These are phyloP conservation scores for Lojkania enalia DNA, from an alignment of 2,329 filamentous ascomycete genomes.

Conservation along the genomic window DNA sequence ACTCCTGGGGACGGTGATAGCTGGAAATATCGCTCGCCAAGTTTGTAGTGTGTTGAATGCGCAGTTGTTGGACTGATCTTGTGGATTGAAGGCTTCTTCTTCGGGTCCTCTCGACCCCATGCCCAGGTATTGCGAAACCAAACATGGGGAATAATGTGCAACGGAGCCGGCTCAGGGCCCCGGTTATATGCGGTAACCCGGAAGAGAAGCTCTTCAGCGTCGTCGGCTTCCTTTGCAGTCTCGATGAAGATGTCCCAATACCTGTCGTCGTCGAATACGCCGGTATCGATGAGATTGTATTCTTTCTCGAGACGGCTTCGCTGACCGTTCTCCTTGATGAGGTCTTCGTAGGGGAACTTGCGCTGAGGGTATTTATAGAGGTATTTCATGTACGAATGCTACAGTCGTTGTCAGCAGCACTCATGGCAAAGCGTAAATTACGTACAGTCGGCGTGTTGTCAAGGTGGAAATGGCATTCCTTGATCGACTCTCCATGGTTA, in stretches of 20 bases:
- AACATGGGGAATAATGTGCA: conserved; percentile 92
- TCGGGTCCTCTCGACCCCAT: conserved; percentile 78
- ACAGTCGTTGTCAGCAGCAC: conserved; percentile 14
- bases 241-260: conserved; percentile 99
- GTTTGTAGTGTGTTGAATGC: conserved; percentile 75
- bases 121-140: conserved; percentile 99
- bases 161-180: conserved; percentile 82
- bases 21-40: conserved; percentile 82
- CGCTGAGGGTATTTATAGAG: conserved; percentile 96
- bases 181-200: conserved; percentile 96
- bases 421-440: conserved; percentile 24
- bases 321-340: conserved; percentile 80
- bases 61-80: conserved; percentile 67
- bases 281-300: conserved; percentile 90
- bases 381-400: conserved; percentile 99
- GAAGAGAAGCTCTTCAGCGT: conserved; percentile 89
- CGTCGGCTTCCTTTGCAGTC: conserved; percentile 89
- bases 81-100: conserved; percentile 79
- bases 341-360: conserved; percentile 87
- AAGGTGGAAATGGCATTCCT: conserved; percentile 93
- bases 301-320: conserved; percentile 77
- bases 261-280: conserved; percentile 80
- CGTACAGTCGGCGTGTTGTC: conserved; percentile 82
- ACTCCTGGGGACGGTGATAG: conserved; percentile 89
- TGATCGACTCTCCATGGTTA: conserved; percentile 96